Evolutionary conservation across 2,329 filamentous ascomycete species (phyloP).

Genomic region (Colletotrichum sp.): DNA sequence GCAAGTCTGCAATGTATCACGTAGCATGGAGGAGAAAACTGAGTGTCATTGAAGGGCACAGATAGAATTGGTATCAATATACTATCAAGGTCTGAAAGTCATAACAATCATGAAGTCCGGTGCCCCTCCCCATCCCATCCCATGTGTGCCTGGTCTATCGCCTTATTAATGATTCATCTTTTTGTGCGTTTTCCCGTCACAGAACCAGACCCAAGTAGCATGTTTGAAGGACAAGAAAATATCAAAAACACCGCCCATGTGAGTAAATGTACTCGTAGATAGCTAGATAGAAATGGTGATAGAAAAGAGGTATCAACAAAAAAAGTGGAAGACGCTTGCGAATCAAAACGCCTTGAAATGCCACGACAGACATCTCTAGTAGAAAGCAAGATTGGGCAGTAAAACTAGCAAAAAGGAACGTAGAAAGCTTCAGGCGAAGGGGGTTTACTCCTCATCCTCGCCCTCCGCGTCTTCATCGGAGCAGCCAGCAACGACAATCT

Average conservation of each 20-base stretch:
- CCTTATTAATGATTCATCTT: background rate
- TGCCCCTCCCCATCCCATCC: background rate
- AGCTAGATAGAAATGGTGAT: background rate
- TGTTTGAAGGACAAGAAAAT: background rate
- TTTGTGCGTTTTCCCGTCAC: background rate
- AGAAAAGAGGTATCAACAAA: background rate
- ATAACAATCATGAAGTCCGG: background rate
- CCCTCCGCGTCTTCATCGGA: conserved; percentile 22
- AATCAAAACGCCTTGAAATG: background rate
- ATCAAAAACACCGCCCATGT: background rate
- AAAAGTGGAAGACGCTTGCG: background rate
- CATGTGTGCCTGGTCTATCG: background rate
- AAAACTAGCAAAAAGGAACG: background rate
- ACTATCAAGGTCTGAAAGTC: background rate
- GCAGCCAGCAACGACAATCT: conserved; percentile 1
- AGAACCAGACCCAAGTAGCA: background rate
- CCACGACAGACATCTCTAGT: background rate
- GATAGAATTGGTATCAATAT: conserved; percentile 5
- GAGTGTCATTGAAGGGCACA: background rate
- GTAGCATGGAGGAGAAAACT: background rate
- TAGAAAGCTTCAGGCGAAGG: background rate
- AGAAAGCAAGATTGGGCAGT: background rate
- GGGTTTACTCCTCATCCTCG: conserved; percentile 11
- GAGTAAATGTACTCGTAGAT: background rate
- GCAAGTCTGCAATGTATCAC: background rate